Evolutionary conservation across 1,284 basidiomycete species (phyloP).

Genomic region (Apiotrichum laibachii): DNA sequence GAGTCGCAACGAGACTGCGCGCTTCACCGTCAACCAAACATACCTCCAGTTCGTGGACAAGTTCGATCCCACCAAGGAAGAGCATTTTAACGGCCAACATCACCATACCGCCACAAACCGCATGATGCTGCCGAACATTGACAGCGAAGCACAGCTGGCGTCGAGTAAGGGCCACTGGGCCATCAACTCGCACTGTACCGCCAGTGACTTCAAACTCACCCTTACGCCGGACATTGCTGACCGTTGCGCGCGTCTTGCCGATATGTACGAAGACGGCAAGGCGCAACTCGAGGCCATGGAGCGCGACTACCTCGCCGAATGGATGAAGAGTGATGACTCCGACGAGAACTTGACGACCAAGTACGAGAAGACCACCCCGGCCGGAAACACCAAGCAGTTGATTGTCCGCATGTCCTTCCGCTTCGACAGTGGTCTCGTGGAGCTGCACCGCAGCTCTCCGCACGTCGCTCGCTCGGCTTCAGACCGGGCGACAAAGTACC

Average conservation of each 20-base stretch:
- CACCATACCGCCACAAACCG: slow-evolving; percentile 70
- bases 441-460: slow-evolving; percentile 28
- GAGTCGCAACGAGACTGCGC: slow-evolving; percentile 72
- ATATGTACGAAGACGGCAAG: slow-evolving; percentile 79
- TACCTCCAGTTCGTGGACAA: slow-evolving; percentile 78
- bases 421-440: slow-evolving; percentile 68
- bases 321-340: slow-evolving; percentile 21
- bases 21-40: slow-evolving; percentile 67
- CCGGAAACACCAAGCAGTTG: slow-evolving; percentile 15
- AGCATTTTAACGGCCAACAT: slow-evolving; percentile 66
- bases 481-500: neutral
- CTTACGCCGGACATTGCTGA: slow-evolving; percentile 77
- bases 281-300: slow-evolving; percentile 67
- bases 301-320: slow-evolving; percentile 48
- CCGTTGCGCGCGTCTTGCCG: slow-evolving; percentile 73
- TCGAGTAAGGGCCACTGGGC: slow-evolving; percentile 59
- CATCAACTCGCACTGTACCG: slow-evolving; percentile 66
- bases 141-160: slow-evolving; percentile 70
- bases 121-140: slow-evolving; percentile 61
- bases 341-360: slow-evolving; percentile 25
- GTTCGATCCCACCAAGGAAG: slow-evolving; percentile 70
- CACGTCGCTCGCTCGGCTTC: neutral
- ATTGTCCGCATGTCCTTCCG: slow-evolving; percentile 69
- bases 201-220: slow-evolving; percentile 82
- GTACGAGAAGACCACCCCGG: slow-evolving; percentile 25